Conservation (phyloP, 2,329 filamentous ascomycete genomes). For the Aspergillus vadensis region DNA sequence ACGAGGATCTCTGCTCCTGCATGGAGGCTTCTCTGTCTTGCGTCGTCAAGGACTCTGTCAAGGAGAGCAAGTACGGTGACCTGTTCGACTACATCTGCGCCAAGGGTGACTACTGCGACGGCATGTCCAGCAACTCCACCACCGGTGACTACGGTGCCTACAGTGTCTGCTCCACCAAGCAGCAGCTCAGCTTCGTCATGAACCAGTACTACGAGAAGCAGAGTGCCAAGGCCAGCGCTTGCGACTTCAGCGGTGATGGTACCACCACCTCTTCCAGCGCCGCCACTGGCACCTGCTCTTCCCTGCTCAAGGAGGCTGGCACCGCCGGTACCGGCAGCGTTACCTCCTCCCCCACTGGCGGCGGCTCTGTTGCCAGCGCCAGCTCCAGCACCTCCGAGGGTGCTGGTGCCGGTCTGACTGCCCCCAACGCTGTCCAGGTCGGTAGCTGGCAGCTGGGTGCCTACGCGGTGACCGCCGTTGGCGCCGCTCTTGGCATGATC, state of each 20-base stretch:
- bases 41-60: conserved; percentile 59
- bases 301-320: conserved; percentile 44
- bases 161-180: conserved; percentile 48
- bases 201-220: conserved; percentile 48
- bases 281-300: conserved; percentile 36
- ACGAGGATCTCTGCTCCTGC: conserved; percentile 78
- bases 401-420: conserved; percentile 33
- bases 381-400: conserved; percentile 31
- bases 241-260: conserved; percentile 50
- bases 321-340: conserved; percentile 43
- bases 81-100: conserved; percentile 64
- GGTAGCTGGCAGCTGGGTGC: conserved; percentile 45
- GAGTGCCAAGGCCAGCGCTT: conserved; percentile 39
- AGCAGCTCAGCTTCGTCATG: conserved; percentile 51
- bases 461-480: conserved; percentile 47
- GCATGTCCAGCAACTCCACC: conserved; percentile 43
- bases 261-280: conserved; percentile 35
- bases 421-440: conserved; percentile 41
- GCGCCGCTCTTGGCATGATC: conserved; percentile 51
- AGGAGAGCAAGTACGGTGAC: conserved; percentile 57
- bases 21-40: conserved; percentile 77
- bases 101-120: conserved; percentile 37
- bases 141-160: conserved; percentile 51
- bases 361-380: conserved; percentile 21
- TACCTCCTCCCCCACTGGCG: conserved; percentile 37